A percentile compares a stretch with the other conserved stretches of the same genome.
Conservation (phyloP, 2,329 filamentous ascomycete genomes). For the Penicillium sclerotigenum region DNA sequence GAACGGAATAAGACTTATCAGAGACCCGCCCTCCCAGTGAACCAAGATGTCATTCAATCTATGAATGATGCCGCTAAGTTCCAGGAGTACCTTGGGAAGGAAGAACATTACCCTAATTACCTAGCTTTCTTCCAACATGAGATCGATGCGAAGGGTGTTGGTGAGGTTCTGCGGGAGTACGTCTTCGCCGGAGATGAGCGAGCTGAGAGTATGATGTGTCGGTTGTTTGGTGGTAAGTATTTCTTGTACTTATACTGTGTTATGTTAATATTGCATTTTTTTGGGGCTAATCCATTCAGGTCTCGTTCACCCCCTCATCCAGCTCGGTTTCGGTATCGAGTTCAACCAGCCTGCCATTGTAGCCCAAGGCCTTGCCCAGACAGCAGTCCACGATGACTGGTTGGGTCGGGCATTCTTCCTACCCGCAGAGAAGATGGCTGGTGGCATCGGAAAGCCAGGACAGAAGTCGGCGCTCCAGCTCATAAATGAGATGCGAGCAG, state of each 20-base stretch:
- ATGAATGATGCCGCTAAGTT: conserved; percentile 59
- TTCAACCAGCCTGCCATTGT: conserved; percentile 78
- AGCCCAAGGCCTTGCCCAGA: conserved; percentile 74
- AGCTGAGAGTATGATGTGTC: conserved; percentile 65
- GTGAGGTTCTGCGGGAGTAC: conserved; percentile 61
- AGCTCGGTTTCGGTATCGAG: conserved; percentile 80
- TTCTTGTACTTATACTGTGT: neutral
- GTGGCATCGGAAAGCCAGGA: conserved; percentile 28
- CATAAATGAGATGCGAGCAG: conserved; percentile 55
- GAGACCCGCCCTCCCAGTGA: conserved; percentile 48
- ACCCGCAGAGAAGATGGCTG: conserved; percentile 35
- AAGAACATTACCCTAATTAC: conserved; percentile 67
- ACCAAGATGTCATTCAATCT: conserved; percentile 52
- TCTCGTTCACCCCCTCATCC: conserved; percentile 76
- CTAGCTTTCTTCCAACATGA: conserved; percentile 72
- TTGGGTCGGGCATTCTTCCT: conserved; percentile 53
- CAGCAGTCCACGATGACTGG: conserved; percentile 64
- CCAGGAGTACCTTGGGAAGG: conserved; percentile 60
- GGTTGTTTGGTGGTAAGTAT: conserved; percentile 61
- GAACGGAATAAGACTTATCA: conserved; percentile 66
- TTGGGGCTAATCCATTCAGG: conserved; percentile 41
- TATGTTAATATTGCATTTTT: neutral
- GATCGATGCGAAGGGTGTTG: conserved; percentile 63
- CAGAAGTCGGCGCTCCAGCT: conserved; percentile 55
- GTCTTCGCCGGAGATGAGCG: conserved; percentile 64